Evolutionary conservation across 495 filamentous ascomycete species (phyloP), one percentile per base, ranked within the genome.

Genomic region (Penicillium verhagenii): DNA sequence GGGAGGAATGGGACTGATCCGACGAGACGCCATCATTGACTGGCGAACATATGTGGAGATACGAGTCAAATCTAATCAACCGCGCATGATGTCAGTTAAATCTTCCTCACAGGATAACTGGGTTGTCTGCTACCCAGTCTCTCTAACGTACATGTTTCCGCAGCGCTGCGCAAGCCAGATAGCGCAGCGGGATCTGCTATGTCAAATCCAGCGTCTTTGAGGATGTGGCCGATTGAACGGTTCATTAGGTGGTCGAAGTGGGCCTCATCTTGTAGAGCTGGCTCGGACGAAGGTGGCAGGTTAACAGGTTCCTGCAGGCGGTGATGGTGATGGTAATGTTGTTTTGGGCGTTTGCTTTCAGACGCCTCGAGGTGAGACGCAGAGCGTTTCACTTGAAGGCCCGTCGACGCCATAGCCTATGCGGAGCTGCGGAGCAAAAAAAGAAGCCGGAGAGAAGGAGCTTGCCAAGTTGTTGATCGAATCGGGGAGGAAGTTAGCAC

Each of bases 101-200:
- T 35, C 33, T 7, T 31, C n/a, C 10, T 35, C 20, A n/a, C 11
- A 28, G 21, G 29, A 13, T 3, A 11, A 18, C n/a, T 13, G 1
- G 38, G 18, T 40, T 13, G 23, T 6, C 26, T 24, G 11, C 24
- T 4, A 11, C 14, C 21, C 31, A 18, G 4, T 39, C 9, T 35
- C 46, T 19, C n/a, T 25, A 39, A 68, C 79, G 40, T 81, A 89
- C 86, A 88, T 61, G 88, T 81, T 67, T 89, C 86, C 2, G 79
- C 74, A 11, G 78, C 69, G 43, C 71, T 68, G 23, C 81, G 72
- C 51, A 89, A 79, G 57, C 69, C 70, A 53, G 87, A 80, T 56
- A 90, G 69, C 18, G 84, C 87, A 13, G 69, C 63, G 18, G 82
- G 75, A 28, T 79, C 77, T 2, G 81, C 82, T 18, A 79, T 58